Evolutionary conservation across 352 stramenopile genomes (phyloP).

Genomic region (Phytopythium vexans): DNA sequence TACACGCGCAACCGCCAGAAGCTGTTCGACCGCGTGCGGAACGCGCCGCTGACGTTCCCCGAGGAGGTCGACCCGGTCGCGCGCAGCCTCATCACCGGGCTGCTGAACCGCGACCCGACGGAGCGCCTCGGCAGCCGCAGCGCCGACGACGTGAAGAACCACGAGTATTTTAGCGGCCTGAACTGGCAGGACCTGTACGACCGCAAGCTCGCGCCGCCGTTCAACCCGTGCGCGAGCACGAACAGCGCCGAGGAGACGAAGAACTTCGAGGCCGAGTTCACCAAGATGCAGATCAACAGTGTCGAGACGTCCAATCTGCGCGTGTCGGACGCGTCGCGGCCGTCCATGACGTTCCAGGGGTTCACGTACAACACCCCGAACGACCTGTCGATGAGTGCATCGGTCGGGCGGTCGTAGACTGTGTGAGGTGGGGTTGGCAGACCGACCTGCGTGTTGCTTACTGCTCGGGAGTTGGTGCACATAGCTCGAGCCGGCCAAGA

Average conservation of each 20-base stretch:
- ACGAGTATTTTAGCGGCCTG: conserved; percentile 80
- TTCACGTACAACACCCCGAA: conserved; percentile 91
- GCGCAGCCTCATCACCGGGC: conserved; percentile 74
- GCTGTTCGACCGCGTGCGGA: conserved; percentile 88
- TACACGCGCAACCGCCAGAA: conserved; percentile 93
- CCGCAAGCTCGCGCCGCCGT: conserved; percentile 78
- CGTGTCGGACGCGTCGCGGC: conserved; percentile 72
- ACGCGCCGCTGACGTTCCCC: conserved; percentile 86
- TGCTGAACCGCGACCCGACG: conserved; percentile 81
- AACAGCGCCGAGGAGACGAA: conserved; percentile 71
- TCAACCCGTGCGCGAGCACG: conserved; percentile 75
- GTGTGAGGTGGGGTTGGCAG: too few species aligned
- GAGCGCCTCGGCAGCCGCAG: conserved; percentile 73
- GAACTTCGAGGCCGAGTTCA: conserved; percentile 91
- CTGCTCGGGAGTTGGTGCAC: too few species aligned
- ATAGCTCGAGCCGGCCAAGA: too few species aligned
- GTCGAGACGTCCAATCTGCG: conserved; percentile 70
- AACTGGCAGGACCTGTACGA: conserved; percentile 84
- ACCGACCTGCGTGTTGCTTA: too few species aligned
- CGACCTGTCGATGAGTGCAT: conserved; percentile 74
- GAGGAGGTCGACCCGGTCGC: conserved; percentile 73
- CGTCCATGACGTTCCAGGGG: conserved; percentile 87
- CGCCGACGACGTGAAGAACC: conserved; percentile 82
- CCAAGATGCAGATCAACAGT: conserved; percentile 88
- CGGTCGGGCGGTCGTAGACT: conserved; percentile 53